Evolutionary conservation across 1,284 basidiomycete genomes (phyloP).

Genomic region (Leucoagaricus sp.): DNA sequence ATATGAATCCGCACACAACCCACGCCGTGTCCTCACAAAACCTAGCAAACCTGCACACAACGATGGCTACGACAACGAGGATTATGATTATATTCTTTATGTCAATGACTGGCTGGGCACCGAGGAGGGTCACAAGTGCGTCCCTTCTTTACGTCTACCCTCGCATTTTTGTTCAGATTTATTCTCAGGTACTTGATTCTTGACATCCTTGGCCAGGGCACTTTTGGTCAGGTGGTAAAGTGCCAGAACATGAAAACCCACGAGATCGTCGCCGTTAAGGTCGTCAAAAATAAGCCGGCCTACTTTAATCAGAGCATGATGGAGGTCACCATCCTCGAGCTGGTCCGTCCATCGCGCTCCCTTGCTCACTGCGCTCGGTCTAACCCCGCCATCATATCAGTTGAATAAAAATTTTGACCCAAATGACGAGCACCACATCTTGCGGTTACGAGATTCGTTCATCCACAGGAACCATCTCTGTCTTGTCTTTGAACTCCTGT

Average conservation of each 20-base stretch:
- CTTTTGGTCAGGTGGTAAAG: constrained; percentile 99
- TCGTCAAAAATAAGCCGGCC: constrained; percentile 99
- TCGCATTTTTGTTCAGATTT: constrained; percentile 14
- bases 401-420: constrained; percentile 93
- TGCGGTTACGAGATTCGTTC: constrained; percentile 94
- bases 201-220: constrained; percentile 97
- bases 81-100: constrained; percentile 96
- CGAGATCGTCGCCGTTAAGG: constrained; percentile 98
- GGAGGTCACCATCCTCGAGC: constrained; percentile 97
- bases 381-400: constrained; percentile 41
- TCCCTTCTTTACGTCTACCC: constrained; percentile 22
- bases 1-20: constrained; percentile 92
- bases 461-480: constrained; percentile 97
- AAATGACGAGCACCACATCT: constrained; percentile 94
- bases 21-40: constrained; percentile 92
- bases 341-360: constrained; percentile 55
- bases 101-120: constrained; percentile 94
- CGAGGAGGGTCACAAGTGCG: constrained; percentile 89
- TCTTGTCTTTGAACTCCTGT: constrained; percentile 96
- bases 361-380: constrained; percentile 14
- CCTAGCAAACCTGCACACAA: constrained; percentile 93
- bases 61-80: constrained; percentile 95
- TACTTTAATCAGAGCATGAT: constrained; percentile 99
- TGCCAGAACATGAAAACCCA: constrained; percentile 99
- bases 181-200: constrained; percentile 89